Evolutionary conservation across 139 green algal species (phyloP).

Genomic region (Chlamydomonas schloesseri): DNA sequence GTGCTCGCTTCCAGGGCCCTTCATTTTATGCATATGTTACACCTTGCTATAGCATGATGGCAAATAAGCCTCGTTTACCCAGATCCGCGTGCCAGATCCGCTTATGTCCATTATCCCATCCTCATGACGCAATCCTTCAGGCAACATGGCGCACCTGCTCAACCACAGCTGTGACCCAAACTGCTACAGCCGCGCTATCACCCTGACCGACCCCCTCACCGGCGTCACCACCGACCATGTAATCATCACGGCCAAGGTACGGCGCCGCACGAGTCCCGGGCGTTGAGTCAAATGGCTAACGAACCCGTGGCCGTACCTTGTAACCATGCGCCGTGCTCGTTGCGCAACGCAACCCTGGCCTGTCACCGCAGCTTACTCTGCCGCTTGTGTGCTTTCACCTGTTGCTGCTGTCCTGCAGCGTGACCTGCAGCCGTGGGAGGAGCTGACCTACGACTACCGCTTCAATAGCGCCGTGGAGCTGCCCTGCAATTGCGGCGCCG

Average conservation of each 20-base stretch:
- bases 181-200: conserved; percentile 80
- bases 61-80: too few species aligned
- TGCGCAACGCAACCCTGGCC: too few species aligned
- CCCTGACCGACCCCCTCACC: conserved; percentile 35
- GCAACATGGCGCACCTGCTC: conserved; percentile 84
- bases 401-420: neutral
- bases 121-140: conserved; percentile 47
- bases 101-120: too few species aligned
- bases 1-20: too few species aligned
- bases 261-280: too few species aligned
- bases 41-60: too few species aligned
- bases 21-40: too few species aligned
- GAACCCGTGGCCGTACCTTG: too few species aligned
- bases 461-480: conserved; percentile 67
- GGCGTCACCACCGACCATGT: conserved; percentile 70
- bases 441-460: conserved; percentile 93
- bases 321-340: too few species aligned
- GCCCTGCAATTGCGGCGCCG: conserved; percentile 83
- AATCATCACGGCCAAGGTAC: conserved; percentile 75
- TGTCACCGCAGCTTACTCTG: too few species aligned
- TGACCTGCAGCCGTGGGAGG: conserved; percentile 76
- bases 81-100: too few species aligned
- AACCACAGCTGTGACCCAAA: conserved; percentile 94
- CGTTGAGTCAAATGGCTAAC: too few species aligned
- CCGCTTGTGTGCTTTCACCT: neutral